Conservation (phyloP, 257 asterid genomes). For the Linderniella brevidens region DNA sequence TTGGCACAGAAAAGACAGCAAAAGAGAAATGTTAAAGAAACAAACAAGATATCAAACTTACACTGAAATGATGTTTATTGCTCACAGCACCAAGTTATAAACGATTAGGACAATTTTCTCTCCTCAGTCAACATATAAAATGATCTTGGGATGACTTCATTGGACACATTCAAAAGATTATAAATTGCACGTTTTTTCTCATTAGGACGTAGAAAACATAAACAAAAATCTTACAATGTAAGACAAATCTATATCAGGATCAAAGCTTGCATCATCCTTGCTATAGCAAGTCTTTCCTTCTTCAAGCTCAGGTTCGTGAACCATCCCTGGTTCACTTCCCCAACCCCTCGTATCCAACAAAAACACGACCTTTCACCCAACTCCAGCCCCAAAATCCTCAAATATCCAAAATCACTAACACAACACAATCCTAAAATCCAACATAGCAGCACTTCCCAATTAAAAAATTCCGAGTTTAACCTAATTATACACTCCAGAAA, state of each 20-base stretch:
- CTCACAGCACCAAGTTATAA: too few relatives aligned
- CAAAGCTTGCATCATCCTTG: constrained; percentile 42
- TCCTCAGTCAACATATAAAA: too few relatives aligned
- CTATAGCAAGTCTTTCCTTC: constrained; percentile 64
- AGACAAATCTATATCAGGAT: constrained; percentile 70
- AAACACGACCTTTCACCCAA: constrained; percentile 18
- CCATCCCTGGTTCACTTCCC: constrained; percentile 28
- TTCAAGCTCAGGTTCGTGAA: constrained; percentile 59
- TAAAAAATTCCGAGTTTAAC: constrained; percentile 21
- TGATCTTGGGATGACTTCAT: neutral
- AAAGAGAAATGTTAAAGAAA: too few relatives aligned
- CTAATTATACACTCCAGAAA: constrained; percentile 23
- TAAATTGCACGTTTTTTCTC: neutral
- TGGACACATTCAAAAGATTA: neutral
- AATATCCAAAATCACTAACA: constrained; percentile 36
- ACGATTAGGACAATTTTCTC: too few relatives aligned
- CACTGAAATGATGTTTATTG: too few relatives aligned
- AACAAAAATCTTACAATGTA: constrained; percentile 66
- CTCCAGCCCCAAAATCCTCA: constrained; percentile 22
- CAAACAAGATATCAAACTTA: too few relatives aligned
- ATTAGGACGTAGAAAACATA: constrained; percentile 10
- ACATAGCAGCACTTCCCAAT: constrained; percentile 32
- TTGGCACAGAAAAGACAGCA: too few relatives aligned
- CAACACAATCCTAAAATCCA: constrained; percentile 63
- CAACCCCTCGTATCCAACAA: constrained; percentile 17